Evolutionary conservation across 2,329 filamentous ascomycete species (phyloP).

Genomic region (Trichoderma koningiopsis): DNA sequence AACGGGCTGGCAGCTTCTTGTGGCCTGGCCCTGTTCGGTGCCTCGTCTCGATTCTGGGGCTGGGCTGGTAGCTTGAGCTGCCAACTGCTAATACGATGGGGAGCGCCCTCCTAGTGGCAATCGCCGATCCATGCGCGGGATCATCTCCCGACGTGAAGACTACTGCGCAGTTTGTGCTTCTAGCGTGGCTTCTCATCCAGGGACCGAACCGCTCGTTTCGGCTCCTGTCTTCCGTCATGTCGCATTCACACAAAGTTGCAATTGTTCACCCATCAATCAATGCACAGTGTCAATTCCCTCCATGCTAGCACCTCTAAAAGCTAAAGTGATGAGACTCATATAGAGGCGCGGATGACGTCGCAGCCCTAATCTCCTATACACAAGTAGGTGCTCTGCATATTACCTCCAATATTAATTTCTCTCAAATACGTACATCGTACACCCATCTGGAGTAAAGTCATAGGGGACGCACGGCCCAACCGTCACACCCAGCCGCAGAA

Average conservation of each 20-base stretch:
- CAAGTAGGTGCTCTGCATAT: neutral
- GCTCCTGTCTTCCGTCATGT: neutral
- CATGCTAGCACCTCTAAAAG: neutral
- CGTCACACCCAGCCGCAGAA: neutral
- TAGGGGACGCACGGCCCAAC: neutral
- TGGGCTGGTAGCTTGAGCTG: neutral
- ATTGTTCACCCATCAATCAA: neutral
- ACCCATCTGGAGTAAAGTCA: neutral
- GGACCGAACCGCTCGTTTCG: neutral
- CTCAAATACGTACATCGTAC: neutral
- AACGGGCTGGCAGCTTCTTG: neutral
- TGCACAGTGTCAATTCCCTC: neutral
- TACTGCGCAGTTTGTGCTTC: neutral
- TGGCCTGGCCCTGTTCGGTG: neutral
- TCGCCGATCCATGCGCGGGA: neutral
- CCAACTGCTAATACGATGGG: neutral
- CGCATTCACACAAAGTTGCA: neutral
- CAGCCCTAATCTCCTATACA: neutral
- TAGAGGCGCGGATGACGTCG: neutral
- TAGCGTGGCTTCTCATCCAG: neutral
- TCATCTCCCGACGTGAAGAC: neutral
- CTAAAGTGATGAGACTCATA: neutral
- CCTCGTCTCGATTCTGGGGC: slow-evolving; percentile 8
- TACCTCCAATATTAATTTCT: neutral
- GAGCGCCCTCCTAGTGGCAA: neutral